Conservation (phyloP, 225 moss, liverwort and hornwort genomes). For the Pleurozium schreberi region DNA sequence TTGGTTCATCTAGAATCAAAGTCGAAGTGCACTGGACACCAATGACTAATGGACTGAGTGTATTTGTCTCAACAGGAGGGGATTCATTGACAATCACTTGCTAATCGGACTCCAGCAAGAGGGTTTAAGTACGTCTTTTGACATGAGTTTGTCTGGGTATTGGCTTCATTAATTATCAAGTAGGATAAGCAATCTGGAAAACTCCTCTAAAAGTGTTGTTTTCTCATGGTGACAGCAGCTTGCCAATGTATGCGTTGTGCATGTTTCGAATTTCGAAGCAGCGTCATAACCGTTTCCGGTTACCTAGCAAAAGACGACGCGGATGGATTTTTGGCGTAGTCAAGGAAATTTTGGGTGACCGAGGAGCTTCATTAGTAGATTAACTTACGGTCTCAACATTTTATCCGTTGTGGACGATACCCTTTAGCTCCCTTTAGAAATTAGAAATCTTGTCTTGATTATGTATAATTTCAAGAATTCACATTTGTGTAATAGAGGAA, state of each 20-base stretch:
- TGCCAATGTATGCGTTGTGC: background rate
- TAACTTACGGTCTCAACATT: background rate
- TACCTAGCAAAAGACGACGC: background rate
- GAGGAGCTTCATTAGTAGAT: background rate
- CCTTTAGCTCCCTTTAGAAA: too few species aligned
- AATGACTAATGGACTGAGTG: too few species aligned
- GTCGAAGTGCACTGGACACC: background rate
- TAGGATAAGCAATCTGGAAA: background rate
- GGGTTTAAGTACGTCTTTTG: background rate
- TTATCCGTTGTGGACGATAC: background rate
- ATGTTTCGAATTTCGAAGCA: background rate
- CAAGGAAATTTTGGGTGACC: background rate
- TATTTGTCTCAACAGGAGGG: background rate
- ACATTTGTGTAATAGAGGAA: too few species aligned
- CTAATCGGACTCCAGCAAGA: rapidly evolving
- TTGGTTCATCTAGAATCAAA: background rate
- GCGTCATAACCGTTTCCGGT: background rate
- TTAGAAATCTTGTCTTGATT: too few species aligned
- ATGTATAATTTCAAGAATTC: too few species aligned
- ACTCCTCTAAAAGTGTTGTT: background rate
- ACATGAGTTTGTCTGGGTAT: background rate
- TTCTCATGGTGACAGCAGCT: background rate
- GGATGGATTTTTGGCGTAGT: background rate
- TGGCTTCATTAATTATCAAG: background rate
- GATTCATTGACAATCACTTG: background rate